Conservation (phyloP, 148 eudicot species). For the Suaeda aralocaspica region DNA sequence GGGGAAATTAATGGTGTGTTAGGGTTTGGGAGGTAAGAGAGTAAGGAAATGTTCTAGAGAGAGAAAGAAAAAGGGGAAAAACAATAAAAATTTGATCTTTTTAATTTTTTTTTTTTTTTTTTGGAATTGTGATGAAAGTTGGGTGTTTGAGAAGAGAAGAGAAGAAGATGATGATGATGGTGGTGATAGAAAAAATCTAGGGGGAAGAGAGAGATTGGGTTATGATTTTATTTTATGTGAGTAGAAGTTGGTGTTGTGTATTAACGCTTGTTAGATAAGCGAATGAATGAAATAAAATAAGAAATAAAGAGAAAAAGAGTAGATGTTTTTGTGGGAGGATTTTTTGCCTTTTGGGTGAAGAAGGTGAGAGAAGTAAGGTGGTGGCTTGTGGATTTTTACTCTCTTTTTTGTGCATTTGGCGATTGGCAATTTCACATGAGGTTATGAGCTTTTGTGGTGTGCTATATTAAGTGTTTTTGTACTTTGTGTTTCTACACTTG, state of each 20-base stretch:
- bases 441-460: no score
- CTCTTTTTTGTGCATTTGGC: not conserved
- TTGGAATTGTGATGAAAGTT: not conserved
- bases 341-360: not conserved
- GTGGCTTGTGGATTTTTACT: not conserved
- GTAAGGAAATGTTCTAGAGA: not conserved
- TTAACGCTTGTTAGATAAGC: slow-evolving; percentile 4
- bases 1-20: not conserved
- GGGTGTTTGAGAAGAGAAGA: not conserved
- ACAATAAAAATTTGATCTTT: not conserved
- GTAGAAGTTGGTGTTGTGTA: slow-evolving; percentile 7
- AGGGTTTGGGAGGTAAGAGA: not conserved
- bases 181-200: not conserved
- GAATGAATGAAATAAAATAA: no score
- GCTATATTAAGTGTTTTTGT: no score
- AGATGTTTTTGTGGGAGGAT: no score
- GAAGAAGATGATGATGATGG: not conserved
- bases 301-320: no score
- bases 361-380: not conserved
- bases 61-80: no score
- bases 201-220: not conserved
- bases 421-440: no score
- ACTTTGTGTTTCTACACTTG: no score
- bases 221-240: not conserved
- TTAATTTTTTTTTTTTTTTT: no score